These are phyloP conservation scores for Trichophyton rubrum DNA, from an alignment of 2,329 filamentous ascomycete species.

Conservation along the genomic window DNA sequence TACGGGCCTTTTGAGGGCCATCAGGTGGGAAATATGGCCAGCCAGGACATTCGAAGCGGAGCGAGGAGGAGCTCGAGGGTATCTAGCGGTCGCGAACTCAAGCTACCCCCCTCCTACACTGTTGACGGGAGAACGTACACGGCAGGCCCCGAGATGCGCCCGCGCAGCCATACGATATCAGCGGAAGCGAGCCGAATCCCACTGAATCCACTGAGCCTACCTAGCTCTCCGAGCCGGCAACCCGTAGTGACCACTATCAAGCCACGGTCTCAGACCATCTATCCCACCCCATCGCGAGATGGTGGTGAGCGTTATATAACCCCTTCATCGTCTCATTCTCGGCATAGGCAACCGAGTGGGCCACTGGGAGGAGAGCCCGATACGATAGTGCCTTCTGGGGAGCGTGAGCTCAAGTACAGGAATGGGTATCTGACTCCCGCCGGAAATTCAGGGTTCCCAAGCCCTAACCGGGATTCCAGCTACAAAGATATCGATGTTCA, in stretches of 20 bases:
- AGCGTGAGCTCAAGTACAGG: constrained; percentile 9
- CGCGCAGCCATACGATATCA: neutral
- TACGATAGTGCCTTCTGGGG: neutral
- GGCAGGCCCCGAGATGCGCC: neutral
- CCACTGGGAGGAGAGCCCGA: neutral
- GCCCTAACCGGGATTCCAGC: constrained; percentile 11
- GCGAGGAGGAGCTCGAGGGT: neutral
- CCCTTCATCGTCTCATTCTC: constrained; percentile 19
- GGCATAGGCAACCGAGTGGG: neutral
- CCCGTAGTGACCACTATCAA: constrained; percentile 21
- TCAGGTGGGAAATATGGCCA: neutral
- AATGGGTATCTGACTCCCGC: constrained; percentile 22
- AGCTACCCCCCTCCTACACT: neutral
- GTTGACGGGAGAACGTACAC: neutral
- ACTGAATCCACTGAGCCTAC: neutral
- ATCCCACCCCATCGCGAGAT: constrained; percentile 15
- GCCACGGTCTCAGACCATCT: constrained; percentile 24
- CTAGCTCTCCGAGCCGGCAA: constrained; percentile 5
- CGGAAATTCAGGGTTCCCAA: constrained; percentile 9
- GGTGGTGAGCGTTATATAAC: constrained; percentile 25
- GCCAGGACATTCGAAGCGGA: neutral
- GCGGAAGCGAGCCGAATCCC: neutral
- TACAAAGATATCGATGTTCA: constrained; percentile 29
- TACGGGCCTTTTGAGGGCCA: neutral
- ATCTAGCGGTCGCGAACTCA: neutral